Evolutionary conservation across 2,329 filamentous ascomycete genomes (phyloP).

Genomic region (Sporothrix schenckii): DNA sequence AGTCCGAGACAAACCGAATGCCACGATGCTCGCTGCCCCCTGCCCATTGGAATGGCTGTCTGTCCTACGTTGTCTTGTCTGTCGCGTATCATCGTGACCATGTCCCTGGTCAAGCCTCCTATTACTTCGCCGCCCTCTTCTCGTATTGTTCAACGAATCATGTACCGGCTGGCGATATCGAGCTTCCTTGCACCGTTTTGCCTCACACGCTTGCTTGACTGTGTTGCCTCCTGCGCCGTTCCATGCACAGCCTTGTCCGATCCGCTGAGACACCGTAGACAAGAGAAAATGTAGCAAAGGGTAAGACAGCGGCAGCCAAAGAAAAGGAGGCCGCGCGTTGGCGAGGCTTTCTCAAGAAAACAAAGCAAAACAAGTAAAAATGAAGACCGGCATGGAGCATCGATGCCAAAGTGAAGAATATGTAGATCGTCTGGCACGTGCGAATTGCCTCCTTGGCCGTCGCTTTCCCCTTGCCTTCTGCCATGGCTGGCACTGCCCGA

Average conservation of each 20-base stretch:
- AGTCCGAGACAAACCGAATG: conserved; percentile 24
- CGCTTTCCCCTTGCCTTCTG: background rate
- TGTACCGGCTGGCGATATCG: background rate
- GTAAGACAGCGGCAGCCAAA: background rate
- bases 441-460: background rate
- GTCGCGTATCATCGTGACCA: conserved; percentile 2
- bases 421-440: conserved; percentile 3
- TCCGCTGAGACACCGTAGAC: conserved; percentile 17
- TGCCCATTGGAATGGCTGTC: background rate
- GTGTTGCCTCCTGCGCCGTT: background rate
- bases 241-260: conserved; percentile 10
- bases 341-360: conserved; percentile 24
- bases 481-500: conserved; percentile 20
- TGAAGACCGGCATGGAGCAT: background rate
- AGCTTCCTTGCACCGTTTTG: background rate
- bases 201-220: background rate
- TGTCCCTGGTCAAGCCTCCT: conserved; percentile 7
- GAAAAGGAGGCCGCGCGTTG: conserved; percentile 23
- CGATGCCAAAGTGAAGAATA: background rate
- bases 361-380: too few species aligned
- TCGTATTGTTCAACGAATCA: background rate
- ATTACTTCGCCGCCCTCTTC: background rate
- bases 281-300: background rate
- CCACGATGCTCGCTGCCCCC: background rate
- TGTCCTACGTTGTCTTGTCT: background rate